Conservation (phyloP, 192 early-diverging fungal genomes). For the Coemansia sp. region DNA sequence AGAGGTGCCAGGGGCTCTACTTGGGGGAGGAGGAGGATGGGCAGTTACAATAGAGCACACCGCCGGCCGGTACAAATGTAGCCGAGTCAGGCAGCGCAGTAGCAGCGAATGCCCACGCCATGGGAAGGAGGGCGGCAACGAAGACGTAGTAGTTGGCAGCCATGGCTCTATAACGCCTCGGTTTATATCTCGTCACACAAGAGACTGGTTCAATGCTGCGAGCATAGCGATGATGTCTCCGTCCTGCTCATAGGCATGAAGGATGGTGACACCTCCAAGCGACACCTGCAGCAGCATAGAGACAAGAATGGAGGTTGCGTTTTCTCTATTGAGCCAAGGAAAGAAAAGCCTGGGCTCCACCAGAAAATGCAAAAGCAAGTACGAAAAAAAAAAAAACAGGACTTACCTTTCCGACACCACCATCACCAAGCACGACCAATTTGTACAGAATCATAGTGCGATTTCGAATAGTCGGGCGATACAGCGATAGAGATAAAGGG, state of each 20-base stretch:
- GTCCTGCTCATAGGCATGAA: neutral
- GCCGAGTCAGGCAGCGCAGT: conserved; percentile 1
- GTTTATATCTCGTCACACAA: neutral
- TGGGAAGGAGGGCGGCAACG: conserved; percentile 8
- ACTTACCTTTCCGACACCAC: conserved; percentile 91
- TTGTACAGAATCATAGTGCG: conserved; percentile 89
- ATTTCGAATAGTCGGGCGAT: neutral
- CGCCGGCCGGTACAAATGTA: neutral
- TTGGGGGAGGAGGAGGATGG: neutral
- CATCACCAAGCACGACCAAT: conserved; percentile 89
- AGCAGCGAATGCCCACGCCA: conserved; percentile 18
- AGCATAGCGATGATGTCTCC: neutral
- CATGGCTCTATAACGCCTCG: neutral
- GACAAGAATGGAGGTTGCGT: neutral
- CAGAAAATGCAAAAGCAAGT: neutral
- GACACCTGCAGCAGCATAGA: neutral
- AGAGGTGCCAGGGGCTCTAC: neutral
- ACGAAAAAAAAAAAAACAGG: neutral
- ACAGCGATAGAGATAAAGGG: conserved; percentile 4
- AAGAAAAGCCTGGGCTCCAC: neutral
- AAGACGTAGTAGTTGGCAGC: neutral
- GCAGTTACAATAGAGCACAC: neutral
- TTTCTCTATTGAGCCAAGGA: neutral
- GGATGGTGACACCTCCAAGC: neutral
- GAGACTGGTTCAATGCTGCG: neutral